Percentiles rank a stretch among this genome's conserved stretches.
phyloP scores from a whole-genome alignment of 345 rosid species.

The Syzygium aromaticum region DNA sequence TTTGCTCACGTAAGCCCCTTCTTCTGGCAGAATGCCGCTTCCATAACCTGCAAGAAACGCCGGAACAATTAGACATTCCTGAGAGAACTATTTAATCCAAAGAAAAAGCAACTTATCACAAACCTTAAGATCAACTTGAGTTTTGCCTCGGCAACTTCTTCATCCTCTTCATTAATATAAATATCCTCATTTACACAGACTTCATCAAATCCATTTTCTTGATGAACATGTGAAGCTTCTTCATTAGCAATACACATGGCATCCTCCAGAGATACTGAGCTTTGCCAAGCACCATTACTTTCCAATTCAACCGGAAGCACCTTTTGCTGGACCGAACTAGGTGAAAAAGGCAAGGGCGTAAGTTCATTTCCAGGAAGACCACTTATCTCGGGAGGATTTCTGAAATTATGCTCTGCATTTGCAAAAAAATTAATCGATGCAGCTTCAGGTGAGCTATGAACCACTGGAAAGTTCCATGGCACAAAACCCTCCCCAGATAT shows the following conservation, averaged over 20 bases:
- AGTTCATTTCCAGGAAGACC: conserved; percentile 21
- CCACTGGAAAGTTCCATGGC: conserved; percentile 22
- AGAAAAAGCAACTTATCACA: conserved; percentile 5
- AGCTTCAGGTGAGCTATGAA: conserved; percentile 1
- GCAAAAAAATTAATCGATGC: conserved; percentile 14
- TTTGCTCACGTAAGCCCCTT: conserved; percentile 50
- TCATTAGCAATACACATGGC: conserved; percentile 4
- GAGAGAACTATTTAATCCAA: not conserved
- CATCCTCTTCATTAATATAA: conserved; percentile 17
- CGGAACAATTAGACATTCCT: not conserved
- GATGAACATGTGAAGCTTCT: conserved; percentile 2
- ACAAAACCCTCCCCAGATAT: conserved; percentile 18
- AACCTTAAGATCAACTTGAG: conserved; percentile 85
- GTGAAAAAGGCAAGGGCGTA: conserved; percentile 19
- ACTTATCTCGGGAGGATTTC: conserved; percentile 22
- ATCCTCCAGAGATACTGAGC: conserved; percentile 13
- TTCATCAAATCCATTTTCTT: conserved; percentile 29
- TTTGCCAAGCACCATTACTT: conserved; percentile 1
- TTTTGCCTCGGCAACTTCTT: conserved; percentile 69
- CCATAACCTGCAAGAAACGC: conserved; percentile 60
- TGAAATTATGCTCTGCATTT: conserved; percentile 12
- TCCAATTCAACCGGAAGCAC: conserved; percentile 13
- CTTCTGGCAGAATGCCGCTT: conserved; percentile 54
- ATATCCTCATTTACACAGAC: conserved; percentile 14
- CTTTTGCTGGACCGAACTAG: conserved; percentile 26